Evolutionary conservation across 2,329 filamentous ascomycete species (phyloP).

Genomic region (Magnaporthiopsis incrustans): DNA sequence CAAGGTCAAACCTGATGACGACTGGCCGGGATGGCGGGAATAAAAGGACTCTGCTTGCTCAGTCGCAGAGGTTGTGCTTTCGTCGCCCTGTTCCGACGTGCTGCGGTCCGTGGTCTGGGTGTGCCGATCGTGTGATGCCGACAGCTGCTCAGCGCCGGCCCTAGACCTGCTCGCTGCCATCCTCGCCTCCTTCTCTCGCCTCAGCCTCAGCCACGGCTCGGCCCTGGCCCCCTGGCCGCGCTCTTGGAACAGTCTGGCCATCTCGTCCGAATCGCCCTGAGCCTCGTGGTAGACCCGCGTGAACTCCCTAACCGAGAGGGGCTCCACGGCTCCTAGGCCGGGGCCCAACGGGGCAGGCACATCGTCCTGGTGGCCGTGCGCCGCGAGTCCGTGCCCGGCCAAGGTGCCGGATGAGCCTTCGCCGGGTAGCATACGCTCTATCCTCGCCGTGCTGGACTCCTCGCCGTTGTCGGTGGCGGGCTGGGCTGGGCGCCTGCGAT

Average conservation of each 20-base stretch:
- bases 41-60: background rate
- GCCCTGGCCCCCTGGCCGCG: slow-evolving; percentile 52
- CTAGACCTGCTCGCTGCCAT: background rate
- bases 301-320: slow-evolving; percentile 30
- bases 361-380: background rate
- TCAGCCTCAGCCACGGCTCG: slow-evolving; percentile 49
- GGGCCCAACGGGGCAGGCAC: no score
- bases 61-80: background rate
- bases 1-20: slow-evolving; percentile 4
- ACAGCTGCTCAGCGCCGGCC: background rate
- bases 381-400: background rate
- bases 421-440: background rate
- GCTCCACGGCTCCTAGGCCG: background rate
- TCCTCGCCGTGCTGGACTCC: background rate
- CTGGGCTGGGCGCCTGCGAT: background rate
- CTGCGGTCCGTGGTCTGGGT: background rate
- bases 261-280: slow-evolving; percentile 48
- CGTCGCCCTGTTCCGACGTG: no score
- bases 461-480: background rate
- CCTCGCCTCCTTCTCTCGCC: slow-evolving; percentile 21
- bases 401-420: background rate
- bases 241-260: slow-evolving; percentile 52
- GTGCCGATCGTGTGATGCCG: background rate
- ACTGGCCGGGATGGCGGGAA: slow-evolving; percentile 1
- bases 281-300: slow-evolving; percentile 51